Evolutionary conservation across 768 basidiomycete genomes (phyloP), one percentile per base, ranked within the genome.

Genomic region (Hortiboletus flavorubellus): DNA sequence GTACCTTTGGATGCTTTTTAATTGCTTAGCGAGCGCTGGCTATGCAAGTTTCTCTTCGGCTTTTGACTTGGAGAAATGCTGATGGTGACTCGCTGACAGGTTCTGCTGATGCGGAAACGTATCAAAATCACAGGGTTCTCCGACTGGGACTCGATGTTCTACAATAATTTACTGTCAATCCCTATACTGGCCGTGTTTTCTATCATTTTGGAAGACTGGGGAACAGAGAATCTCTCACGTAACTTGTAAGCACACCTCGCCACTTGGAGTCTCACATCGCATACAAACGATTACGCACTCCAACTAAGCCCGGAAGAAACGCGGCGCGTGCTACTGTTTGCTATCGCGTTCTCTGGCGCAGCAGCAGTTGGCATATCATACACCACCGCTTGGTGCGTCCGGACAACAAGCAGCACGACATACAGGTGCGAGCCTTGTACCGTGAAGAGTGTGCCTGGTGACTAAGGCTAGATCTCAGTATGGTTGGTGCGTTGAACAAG

Each of bases 81-180:
- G 16, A 54, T 43, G 48, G 41, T n/a, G 15, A 29, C 11, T 29
- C 35, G 23, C 16, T 30, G 35, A 46, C 63, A 96, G 93, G 93
- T 97, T 38, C 80, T 99, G 46, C 79, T 91, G 39, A 98, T 99
- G 97, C 84, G 97, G 54, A 98, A 96, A 71, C 83, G 88, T 53
- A 98, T 99, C 78, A 98, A 98, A 76, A 71, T 78, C 40, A 98
- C 93, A 15, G 92, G 92, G 18, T 98, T 98, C 76, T 86, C 93
- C 46, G 96, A 99, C 66, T 97, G 94, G 95, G 96, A 98, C 67
- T 87, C 94, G 14, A 98, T 98, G 94, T 96, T 93, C 75, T 98
- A 98, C 78, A 97, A 96, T 76, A 99, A 98, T 71, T 69, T 98
- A 43, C 76, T 98, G 49, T 96, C 93, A n/a, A 95, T 98, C 63